phyloP scores from a whole-genome alignment of 129 eudicot genomes.

The Flaveria brownii region DNA sequence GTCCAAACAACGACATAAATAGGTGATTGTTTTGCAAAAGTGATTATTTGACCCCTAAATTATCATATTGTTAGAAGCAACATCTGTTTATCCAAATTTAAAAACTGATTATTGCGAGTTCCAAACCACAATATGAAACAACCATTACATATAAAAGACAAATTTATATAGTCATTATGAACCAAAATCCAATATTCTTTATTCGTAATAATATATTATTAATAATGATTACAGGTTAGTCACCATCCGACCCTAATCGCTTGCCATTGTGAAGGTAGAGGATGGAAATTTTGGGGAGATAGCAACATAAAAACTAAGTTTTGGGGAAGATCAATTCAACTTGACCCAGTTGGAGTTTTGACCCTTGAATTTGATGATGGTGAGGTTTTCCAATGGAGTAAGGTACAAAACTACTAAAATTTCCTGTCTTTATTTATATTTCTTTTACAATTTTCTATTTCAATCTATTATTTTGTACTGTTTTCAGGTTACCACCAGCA shows the following conservation, averaged over 20 bases:
- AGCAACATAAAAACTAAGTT: constrained; percentile 50
- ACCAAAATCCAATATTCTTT: background rate
- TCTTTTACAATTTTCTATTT: background rate
- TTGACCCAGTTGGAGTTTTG: constrained; percentile 60
- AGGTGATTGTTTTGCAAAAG: constrained; percentile 1
- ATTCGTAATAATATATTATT: background rate
- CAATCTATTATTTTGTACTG: background rate
- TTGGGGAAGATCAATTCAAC: constrained; percentile 63
- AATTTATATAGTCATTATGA: background rate
- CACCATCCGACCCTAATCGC: constrained; percentile 57
- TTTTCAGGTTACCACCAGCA: constrained; percentile 57
- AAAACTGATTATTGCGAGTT: background rate
- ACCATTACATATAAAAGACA: background rate
- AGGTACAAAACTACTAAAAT: constrained; percentile 30
- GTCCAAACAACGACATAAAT: background rate
- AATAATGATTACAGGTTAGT: constrained; percentile 42
- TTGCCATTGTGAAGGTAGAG: constrained; percentile 58
- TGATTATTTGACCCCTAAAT: background rate
- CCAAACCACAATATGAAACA: background rate
- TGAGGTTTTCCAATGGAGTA: constrained; percentile 59
- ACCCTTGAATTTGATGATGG: constrained; percentile 64
- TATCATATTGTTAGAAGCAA: background rate
- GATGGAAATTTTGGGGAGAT: constrained; percentile 63
- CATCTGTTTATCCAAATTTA: background rate
- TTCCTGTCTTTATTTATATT: background rate